Evolutionary conservation across 768 basidiomycete species (phyloP).

Genomic region (Kwoniella sp.): DNA sequence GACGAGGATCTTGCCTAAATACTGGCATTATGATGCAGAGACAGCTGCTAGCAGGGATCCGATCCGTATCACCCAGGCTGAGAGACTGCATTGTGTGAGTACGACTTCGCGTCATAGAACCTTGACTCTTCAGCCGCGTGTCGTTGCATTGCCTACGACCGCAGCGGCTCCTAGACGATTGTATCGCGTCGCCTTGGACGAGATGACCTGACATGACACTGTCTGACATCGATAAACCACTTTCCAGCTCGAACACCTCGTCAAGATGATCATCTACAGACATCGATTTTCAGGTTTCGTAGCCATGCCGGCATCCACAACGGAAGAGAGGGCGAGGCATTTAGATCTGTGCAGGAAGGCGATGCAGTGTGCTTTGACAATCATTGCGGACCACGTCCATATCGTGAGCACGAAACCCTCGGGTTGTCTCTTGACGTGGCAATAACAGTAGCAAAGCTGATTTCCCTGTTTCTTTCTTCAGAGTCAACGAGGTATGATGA

Average conservation of each 20-base stretch:
- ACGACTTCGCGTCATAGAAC: not conserved
- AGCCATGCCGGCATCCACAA: slow-evolving; percentile 56
- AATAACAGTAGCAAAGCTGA: not conserved
- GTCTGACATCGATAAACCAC: not conserved
- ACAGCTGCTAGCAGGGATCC: slow-evolving; percentile 82
- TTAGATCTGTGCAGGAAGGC: slow-evolving; percentile 61
- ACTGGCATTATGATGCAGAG: slow-evolving; percentile 79
- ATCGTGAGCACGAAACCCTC: slow-evolving; percentile 69
- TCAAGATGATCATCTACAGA: slow-evolving; percentile 82
- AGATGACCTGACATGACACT: too few relatives aligned
- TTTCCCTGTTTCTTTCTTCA: slow-evolving; percentile 14
- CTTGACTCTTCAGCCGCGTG: not conserved
- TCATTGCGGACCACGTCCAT: slow-evolving; percentile 78
- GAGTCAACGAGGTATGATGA: slow-evolving; percentile 80
- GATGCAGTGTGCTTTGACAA: slow-evolving; percentile 76
- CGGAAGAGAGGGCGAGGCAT: slow-evolving; percentile 66
- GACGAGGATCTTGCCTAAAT: slow-evolving; percentile 68
- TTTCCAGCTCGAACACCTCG: slow-evolving; percentile 72
- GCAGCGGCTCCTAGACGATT: too few relatives aligned
- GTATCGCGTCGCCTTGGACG: too few relatives aligned
- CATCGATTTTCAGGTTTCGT: slow-evolving; percentile 66
- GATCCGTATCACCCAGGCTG: slow-evolving; percentile 84
- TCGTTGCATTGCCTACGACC: not conserved
- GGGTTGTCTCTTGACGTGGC: not conserved
- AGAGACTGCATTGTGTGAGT: slow-evolving; percentile 70